Evolutionary conservation across 192 early-diverging fungal genomes (phyloP), one percentile per base, ranked within the genome.

Genomic region (Radiomyces spectabilis): DNA sequence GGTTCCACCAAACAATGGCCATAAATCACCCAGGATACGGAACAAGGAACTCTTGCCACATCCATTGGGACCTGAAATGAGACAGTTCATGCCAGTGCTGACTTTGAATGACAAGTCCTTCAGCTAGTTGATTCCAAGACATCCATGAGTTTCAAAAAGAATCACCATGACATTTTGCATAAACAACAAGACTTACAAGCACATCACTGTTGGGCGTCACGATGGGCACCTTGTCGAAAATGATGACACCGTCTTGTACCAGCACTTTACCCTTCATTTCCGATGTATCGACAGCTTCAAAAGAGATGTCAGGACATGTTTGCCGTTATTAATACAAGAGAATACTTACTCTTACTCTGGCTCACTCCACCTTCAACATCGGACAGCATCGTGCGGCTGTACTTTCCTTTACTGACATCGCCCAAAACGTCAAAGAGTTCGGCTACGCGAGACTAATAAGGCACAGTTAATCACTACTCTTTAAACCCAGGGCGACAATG

Each of bases 221-320:
- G 51, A 92, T 82, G 2, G 89, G 89, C 12, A 89, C 82, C 48
- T 83, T 73, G 19, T 79, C 71, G 72, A 92, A 92, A 49, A 73
- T 65, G 44, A 83, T 83, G 22, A 79, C 69, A 1, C 75, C 78
- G 39, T 77, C 78, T 31, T 69, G 55, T 8, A 62, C 72, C 21
- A 75, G 61, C 5, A 83, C 45, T 25, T 66, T 71, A 42, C 80
- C 80, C 45, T 76, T 76, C 41, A 76, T 49, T 27, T 72, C 68
- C 6, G 61, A 76, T 10, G 74, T 62, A 41, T 75, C 57, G 32
- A 79, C 65, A 24, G 52, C 64, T 62, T 56, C 31, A 45, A 37
- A 57, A 35, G 46, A 48, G 1, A 10, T 4, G 38, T 32, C 15
- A 49, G 53, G 13, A 47, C 42, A 37, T 61, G 51, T 27, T 16